A percentile compares a stretch with the other conserved stretches of the same genome.
Conservation (phyloP, 257 asterid species). For the Forsythia viridissima region DNA sequence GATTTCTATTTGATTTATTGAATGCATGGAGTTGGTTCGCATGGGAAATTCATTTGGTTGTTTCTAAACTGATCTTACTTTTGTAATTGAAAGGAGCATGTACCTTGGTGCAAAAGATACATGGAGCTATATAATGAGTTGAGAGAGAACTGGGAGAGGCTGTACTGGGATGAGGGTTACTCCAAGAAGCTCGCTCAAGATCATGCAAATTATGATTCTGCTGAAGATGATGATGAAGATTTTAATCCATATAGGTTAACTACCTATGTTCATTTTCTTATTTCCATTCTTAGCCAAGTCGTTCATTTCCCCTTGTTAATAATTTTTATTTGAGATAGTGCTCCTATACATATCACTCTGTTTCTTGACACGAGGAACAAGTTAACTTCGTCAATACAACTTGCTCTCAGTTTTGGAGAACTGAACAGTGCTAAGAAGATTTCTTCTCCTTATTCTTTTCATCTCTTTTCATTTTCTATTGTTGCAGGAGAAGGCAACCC, state of each 20-base stretch:
- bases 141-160: slow-evolving; percentile 96
- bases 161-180: slow-evolving; percentile 97
- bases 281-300: background rate
- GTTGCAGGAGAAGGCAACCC: slow-evolving; percentile 74
- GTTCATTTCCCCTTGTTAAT: background rate
- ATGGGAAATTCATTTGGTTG: slow-evolving; percentile 13
- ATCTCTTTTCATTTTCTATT: slow-evolving; percentile 9
- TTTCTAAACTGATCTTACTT: slow-evolving; percentile 11
- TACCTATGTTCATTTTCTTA: background rate
- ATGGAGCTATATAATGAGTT: slow-evolving; percentile 91
- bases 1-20: background rate
- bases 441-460: background rate
- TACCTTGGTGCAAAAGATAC: slow-evolving; percentile 94
- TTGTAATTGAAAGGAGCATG: slow-evolving; percentile 70
- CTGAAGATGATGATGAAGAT: slow-evolving; percentile 93
- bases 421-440: background rate
- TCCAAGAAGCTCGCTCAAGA: slow-evolving; percentile 90
- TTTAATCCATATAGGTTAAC: slow-evolving; percentile 76
- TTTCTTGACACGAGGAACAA: background rate
- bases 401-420: slow-evolving; percentile 12
- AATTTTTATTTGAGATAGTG: background rate
- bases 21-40: slow-evolving; percentile 6
- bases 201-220: slow-evolving; percentile 88
- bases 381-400: background rate
- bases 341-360: background rate